Base-by-base conservation (phyloP, 192 early-diverging fungal species). In the Kickxella alabastrina region DNA sequence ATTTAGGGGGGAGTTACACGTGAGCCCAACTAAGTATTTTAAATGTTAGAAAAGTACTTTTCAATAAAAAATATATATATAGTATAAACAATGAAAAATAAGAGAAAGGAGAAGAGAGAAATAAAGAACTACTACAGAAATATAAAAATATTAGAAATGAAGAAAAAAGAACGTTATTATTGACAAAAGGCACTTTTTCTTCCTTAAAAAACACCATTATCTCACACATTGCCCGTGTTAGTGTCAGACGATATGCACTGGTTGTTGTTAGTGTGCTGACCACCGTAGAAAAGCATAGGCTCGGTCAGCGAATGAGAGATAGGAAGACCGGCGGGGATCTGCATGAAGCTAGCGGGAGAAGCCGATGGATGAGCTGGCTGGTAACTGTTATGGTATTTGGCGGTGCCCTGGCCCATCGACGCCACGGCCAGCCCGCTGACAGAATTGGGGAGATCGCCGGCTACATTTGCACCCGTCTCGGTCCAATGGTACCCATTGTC, bases 301-400 rank as follows among this genome's bases (percentile, higher is more conserved):
- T 75, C 60, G 10, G 65, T 75, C 25, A 61, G 34, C 25, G 65
- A 48, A 41, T 68, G 72, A 13, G 65, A 39, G 17, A 75, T 62
- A 1, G 72, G 65, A 8, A 23, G 44, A 10, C 65, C 65, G n/a
- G 54, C 46, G 15, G 72, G 65, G 10, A 49, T 38, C 41, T 68
- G 65, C 43, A 74, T 59, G 22, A 54, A 31, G 41, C 27, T 12
- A 9, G 45, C 35, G n/a, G 48, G 51, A 3, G 52, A 49, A 23
- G 28, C n/a, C 19, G 47, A 3, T 21, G 27, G 47, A n/a, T 49
- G 31, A 32, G 18, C 24, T 43, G 54, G 59, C 42, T 54, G 54
- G 25, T 49, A 55, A 28, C 39, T 40, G 36, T 6, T 50, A 28
- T 24, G 25, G n/a, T 43, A 43, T 29, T 42, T n/a, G 5, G 18